Evolutionary conservation across 2,329 filamentous ascomycete species (phyloP).

Genomic region (Alternaria sp.): DNA sequence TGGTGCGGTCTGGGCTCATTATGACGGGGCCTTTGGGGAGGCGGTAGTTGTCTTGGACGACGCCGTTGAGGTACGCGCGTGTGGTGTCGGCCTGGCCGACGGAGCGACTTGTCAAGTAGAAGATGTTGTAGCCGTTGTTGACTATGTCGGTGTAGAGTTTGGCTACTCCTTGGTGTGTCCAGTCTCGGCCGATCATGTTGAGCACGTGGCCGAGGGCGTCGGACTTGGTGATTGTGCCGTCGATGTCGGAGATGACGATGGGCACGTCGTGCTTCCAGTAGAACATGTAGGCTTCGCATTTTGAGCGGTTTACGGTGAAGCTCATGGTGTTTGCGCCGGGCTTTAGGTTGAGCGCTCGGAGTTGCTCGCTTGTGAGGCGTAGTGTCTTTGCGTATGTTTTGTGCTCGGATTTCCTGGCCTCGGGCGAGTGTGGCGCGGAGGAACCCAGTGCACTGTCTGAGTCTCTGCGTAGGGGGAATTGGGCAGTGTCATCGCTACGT

Average conservation of each 20-base stretch:
- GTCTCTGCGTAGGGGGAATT: slow-evolving; percentile 68
- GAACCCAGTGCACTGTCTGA: slow-evolving; percentile 73
- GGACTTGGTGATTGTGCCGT: slow-evolving; percentile 98
- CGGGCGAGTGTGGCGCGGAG: slow-evolving; percentile 62
- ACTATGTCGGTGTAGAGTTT: slow-evolving; percentile 97
- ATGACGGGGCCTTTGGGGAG: slow-evolving; percentile 92
- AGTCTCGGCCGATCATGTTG: slow-evolving; percentile 96
- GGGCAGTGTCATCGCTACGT: slow-evolving; percentile 63
- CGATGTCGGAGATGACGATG: slow-evolving; percentile 97
- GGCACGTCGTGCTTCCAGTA: slow-evolving; percentile 90
- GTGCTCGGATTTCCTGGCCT: slow-evolving; percentile 65
- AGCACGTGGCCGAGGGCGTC: slow-evolving; percentile 92
- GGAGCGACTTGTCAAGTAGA: slow-evolving; percentile 93
- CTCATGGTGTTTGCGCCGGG: slow-evolving; percentile 90
- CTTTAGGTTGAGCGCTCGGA: slow-evolving; percentile 83
- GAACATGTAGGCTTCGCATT: slow-evolving; percentile 90
- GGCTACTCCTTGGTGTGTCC: slow-evolving; percentile 95
- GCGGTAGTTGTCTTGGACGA: slow-evolving; percentile 84
- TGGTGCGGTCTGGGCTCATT: slow-evolving; percentile 90
- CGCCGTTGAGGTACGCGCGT: slow-evolving; percentile 84
- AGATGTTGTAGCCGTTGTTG: slow-evolving; percentile 96
- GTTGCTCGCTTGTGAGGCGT: slow-evolving; percentile 90
- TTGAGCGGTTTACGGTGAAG: slow-evolving; percentile 95
- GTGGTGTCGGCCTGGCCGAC: slow-evolving; percentile 94
- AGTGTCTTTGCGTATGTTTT: slow-evolving; percentile 96